Percentiles rank a stretch among this genome's conserved stretches.
phyloP scores from a whole-genome alignment of 768 basidiomycete species.

The Lactarius vividus region DNA sequence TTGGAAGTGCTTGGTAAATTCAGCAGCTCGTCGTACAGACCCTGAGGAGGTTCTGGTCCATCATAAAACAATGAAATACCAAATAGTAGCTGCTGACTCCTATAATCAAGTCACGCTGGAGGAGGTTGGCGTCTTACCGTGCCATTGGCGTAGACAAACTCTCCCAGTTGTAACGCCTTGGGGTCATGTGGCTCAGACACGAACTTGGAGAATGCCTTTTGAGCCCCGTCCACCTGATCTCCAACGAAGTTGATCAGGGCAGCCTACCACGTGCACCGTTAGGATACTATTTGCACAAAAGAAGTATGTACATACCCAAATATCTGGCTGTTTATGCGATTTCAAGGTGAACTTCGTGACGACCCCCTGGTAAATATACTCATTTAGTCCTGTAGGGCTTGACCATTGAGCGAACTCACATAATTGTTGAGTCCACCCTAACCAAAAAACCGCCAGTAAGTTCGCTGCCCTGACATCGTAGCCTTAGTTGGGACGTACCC shows the following conservation, averaged over 20 bases:
- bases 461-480: neutral
- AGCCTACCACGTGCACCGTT: neutral
- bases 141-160: neutral
- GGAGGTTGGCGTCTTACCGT: neutral
- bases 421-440: slow-evolving; percentile 23
- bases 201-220: slow-evolving; percentile 6
- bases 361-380: slow-evolving; percentile 7
- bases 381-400: neutral
- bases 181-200: neutral
- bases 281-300: neutral
- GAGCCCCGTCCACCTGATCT: neutral
- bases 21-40: slow-evolving; percentile 15
- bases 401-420: neutral
- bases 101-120: no score
- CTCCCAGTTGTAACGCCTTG: slow-evolving; percentile 6
- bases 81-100: neutral
- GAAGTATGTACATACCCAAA: slow-evolving; percentile 8
- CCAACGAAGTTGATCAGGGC: slow-evolving; percentile 2
- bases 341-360: slow-evolving; percentile 23
- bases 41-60: slow-evolving; percentile 7
- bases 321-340: slow-evolving; percentile 11
- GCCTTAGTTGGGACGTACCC: neutral
- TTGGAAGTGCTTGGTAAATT: neutral
- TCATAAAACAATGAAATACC: slow-evolving; percentile 10
- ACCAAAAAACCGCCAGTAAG: neutral